Percentiles rank a stretch among this genome's conserved stretches.
Conservation (phyloP, 1,139 yeast species). For the Schwanniomyces etchellsii region DNA sequence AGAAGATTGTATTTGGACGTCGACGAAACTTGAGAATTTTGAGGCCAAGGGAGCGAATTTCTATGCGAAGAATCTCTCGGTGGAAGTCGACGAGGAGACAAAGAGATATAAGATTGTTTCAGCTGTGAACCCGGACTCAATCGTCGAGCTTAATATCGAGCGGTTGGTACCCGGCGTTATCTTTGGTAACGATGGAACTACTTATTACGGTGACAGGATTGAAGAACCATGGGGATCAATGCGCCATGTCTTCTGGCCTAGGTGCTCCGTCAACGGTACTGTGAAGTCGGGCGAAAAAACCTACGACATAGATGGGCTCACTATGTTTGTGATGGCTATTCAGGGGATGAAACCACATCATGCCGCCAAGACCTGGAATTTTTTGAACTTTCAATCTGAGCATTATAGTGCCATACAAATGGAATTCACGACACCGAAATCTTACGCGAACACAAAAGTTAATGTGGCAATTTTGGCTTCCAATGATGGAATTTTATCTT, state of each 20-base stretch:
- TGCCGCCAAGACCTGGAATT: slow-evolving; percentile 97
- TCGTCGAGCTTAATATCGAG: slow-evolving; percentile 61
- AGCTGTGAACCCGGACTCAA: slow-evolving; percentile 62
- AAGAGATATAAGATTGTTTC: slow-evolving; percentile 57
- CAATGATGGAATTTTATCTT: slow-evolving; percentile 58
- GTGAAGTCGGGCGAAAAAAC: slow-evolving; percentile 30
- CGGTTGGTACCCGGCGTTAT: slow-evolving; percentile 77
- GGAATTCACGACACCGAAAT: slow-evolving; percentile 93
- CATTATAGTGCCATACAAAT: slow-evolving; percentile 72
- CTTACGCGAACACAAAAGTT: slow-evolving; percentile 80
- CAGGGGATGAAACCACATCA: slow-evolving; percentile 99
- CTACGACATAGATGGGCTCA: slow-evolving; percentile 44
- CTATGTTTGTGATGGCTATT: slow-evolving; percentile 95
- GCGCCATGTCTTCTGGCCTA: slow-evolving; percentile 97
- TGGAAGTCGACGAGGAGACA: slow-evolving; percentile 56
- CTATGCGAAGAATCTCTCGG: slow-evolving; percentile 63
- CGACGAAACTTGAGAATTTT: slow-evolving; percentile 82
- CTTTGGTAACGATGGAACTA: slow-evolving; percentile 82
- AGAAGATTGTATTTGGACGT: slow-evolving; percentile 64
- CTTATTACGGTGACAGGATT: slow-evolving; percentile 77
- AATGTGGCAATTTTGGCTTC: slow-evolving; percentile 70
- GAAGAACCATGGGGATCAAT: slow-evolving; percentile 93
- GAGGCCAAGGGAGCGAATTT: slow-evolving; percentile 73
- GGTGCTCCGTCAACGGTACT: slow-evolving; percentile 66
- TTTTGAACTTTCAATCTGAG: slow-evolving; percentile 80